A percentile compares a stretch with the other conserved stretches of the same genome.
These are phyloP conservation scores for Debaryomyces udenii DNA, from an alignment of 1,139 yeast species.

Conservation along the genomic window DNA sequence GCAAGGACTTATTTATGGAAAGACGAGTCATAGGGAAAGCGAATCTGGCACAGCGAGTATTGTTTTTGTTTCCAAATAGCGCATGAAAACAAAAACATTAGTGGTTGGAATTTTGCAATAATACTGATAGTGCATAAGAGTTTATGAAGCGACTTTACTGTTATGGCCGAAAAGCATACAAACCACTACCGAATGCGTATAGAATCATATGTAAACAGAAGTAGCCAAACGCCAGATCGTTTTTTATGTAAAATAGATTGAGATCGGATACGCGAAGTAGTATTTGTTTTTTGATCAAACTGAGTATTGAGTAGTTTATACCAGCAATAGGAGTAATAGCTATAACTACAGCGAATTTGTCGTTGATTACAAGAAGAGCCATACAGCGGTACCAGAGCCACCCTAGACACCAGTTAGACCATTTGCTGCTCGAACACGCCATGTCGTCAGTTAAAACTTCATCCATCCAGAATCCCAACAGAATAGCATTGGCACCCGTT, in stretches of 20 bases:
- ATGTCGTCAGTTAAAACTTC: slow-evolving; percentile 11
- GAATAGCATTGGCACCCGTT: slow-evolving; percentile 44
- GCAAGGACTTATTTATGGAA: background rate
- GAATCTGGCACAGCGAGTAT: too few relatives aligned
- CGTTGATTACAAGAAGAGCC: background rate
- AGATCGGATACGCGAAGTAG: slow-evolving; percentile 5
- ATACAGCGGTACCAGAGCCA: background rate
- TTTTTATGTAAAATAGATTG: slow-evolving; percentile 2
- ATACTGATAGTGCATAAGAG: background rate
- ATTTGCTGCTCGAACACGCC: background rate
- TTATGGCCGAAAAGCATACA: slow-evolving; percentile 5
- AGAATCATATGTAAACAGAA: slow-evolving; percentile 2
- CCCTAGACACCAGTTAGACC: background rate
- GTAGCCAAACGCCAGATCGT: slow-evolving; percentile 2
- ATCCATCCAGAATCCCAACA: slow-evolving; percentile 19
- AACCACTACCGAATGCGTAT: slow-evolving; percentile 4
- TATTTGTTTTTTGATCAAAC: slow-evolving; percentile 9
- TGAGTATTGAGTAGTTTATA: slow-evolving; percentile 6
- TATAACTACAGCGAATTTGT: slow-evolving; percentile 3
- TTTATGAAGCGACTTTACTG: slow-evolving; percentile 2
- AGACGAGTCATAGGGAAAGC: background rate
- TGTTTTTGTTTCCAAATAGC: slow-evolving; percentile 4
- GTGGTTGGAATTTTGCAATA: background rate
- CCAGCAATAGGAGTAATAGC: slow-evolving; percentile 1
- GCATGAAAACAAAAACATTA: slow-evolving; percentile 7